These are phyloP conservation scores for Mayamaea pseudoterrestris DNA, from an alignment of 108 stramenopile species.

Conservation along the genomic window DNA sequence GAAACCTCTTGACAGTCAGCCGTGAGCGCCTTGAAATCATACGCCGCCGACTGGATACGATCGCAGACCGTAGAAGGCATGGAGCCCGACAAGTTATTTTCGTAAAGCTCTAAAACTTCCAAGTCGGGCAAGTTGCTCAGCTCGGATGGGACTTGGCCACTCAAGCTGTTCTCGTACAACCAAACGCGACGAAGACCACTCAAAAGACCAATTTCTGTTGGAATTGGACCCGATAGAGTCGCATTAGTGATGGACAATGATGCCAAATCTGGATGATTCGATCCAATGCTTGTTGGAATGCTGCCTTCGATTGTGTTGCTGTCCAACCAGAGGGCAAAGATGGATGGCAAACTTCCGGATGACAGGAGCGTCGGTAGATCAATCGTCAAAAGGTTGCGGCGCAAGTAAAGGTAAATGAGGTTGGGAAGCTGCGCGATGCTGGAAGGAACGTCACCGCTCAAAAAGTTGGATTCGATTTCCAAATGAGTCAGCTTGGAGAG, in stretches of 20 bases:
- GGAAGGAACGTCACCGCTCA: constrained; percentile 26
- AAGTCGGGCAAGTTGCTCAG: constrained; percentile 30
- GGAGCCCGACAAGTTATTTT: constrained; percentile 37
- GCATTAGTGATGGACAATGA: constrained; percentile 30
- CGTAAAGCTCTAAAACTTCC: constrained; percentile 35
- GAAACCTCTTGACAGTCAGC: constrained; percentile 11
- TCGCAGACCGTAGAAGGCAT: constrained; percentile 34
- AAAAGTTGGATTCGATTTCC: constrained; percentile 40
- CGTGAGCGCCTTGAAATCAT: constrained; percentile 21
- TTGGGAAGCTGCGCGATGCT: constrained; percentile 17
- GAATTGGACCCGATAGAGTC: constrained; percentile 27
- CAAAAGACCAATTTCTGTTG: constrained; percentile 27
- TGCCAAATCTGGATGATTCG: constrained; percentile 11
- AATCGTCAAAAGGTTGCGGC: constrained; percentile 26
- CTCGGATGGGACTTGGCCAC: constrained; percentile 30
- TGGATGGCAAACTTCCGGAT: constrained; percentile 1
- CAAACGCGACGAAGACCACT: constrained; percentile 28
- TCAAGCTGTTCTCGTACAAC: constrained; percentile 36
- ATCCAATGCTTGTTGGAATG: constrained; percentile 32
- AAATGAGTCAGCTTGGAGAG: constrained; percentile 28
- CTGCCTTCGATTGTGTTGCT: constrained; percentile 27
- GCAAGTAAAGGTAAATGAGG: constrained; percentile 34
- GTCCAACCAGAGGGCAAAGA: constrained; percentile 47
- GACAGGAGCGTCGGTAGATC: constrained; percentile 14
- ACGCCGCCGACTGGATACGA: constrained; percentile 11